Base-by-base conservation (phyloP, 139 green algal genomes). In the Asterochloris erici region DNA sequence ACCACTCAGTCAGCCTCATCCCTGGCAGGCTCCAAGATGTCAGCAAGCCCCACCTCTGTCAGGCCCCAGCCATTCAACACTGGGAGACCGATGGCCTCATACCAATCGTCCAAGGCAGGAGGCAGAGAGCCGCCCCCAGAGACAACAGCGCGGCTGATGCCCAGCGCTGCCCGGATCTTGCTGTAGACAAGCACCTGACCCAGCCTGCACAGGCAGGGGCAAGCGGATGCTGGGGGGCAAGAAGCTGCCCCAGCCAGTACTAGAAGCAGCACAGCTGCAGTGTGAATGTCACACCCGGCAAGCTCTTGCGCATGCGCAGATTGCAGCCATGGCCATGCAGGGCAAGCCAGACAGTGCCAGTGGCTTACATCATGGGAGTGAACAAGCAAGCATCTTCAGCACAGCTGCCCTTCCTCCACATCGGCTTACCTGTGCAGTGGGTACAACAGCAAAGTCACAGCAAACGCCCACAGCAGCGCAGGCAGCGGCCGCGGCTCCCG, bases 21-120 rank as follows among this genome's bases (percentile, higher is more conserved):
- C 14, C 23, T 47, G 28, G 12, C 27, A 15, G 73, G 14, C 12
- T 19, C 12, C 24, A 66, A 17, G 2, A 23, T 0, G 16, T 10
- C 21, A 21, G 19, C n/a, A n/a, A 47, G 63, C 15, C 47, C 26
- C 62, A 84, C 81, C 81, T 98, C 96, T 9, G 91, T 98, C 12
- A 98, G 89, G 23, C 96, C 96, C 89, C 94, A 99, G 68, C 96
- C 96, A 79, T 98, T 98, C 68, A 98, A 83, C 63, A 99, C 89
- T 0, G 85, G 69, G 38, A 98, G 86, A 0, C 90, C 95, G 6
- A 97, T 74, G 23, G 87, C 77, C 87, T 98, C 95, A 83, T 93
- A 99, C 73, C 98, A 99, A 73, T 93, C 87, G 82, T 99, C 96
- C 63, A 99, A 85, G 84, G 98, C 91, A 0, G 90, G 21, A 0